Evolutionary conservation across 495 filamentous ascomycete species (phyloP), one percentile per base, ranked within the genome.

Genomic region (Tuber borchii): DNA sequence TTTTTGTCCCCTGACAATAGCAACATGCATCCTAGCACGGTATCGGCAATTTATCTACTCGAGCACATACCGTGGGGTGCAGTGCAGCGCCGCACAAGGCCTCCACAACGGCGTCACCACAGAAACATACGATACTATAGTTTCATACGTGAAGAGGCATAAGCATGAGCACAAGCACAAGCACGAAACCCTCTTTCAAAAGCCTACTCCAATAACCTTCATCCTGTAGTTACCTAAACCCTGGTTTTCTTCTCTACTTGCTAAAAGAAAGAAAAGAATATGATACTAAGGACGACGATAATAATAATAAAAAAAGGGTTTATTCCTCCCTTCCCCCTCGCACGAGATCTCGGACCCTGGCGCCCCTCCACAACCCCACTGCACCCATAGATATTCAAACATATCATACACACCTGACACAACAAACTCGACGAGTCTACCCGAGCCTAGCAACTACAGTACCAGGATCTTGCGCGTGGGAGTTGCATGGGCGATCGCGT

Each of bases 401-500:
- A 56, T n/a, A 26, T 56, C 48, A 56, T 26, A 56, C 22, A 22
- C 5, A 20, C 6, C 19, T 19, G 45, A 6, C 3, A 9, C 22
- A 56, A 56, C 48, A 26, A 26, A 61, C 51, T 61, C n/a, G 51
- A 61, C 22, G n/a, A 61, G 51, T 61, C 51, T 61, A 61, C n/a
- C n/a, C 48, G 48, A 26, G 48, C 22, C n/a, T 56, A 12, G 2
- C 48, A 26, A 10, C 22, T 9, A 56, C 22, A 26, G 22, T 26
- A 56, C 48, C 9, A 1, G 45, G 2, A 26, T 56, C 22, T 56
- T 26, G 7, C 48, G 22, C 48, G 22, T n/a, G 48, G 48, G 48
- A 56, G 22, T 56, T 56, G 48, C 48, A 12, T 26, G 8, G 51
- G n/a, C n/a, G 51, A 61, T 61, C 51, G 26, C 12, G n/a, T 31